phyloP scores from a whole-genome alignment of 306 rosid genomes.

The Corylus americana region DNA sequence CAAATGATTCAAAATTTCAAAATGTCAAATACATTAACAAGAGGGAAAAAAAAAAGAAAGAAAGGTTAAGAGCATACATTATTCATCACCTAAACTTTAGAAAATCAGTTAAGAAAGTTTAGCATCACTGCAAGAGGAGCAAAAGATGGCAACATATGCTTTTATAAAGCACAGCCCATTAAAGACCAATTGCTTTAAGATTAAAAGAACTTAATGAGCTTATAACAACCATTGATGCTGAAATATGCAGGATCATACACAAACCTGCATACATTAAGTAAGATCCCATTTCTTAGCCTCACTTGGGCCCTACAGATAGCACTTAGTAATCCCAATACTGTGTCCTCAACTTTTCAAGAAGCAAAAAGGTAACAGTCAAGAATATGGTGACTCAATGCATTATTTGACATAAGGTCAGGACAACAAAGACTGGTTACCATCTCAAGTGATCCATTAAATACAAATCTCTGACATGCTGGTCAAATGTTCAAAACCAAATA shows the following conservation, averaged over 20 bases:
- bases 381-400: background rate
- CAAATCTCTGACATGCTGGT: background rate
- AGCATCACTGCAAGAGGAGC: background rate
- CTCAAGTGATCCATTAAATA: background rate
- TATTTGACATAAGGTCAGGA: conserved; percentile 1
- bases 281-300: no score
- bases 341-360: background rate
- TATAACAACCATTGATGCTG: background rate
- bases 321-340: conserved; percentile 6
- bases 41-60: no score
- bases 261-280: no score
- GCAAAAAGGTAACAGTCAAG: background rate
- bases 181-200: background rate
- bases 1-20: background rate
- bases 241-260: background rate
- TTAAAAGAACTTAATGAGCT: background rate
- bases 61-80: no score
- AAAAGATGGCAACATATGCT: background rate
- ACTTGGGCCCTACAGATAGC: background rate
- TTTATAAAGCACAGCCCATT: background rate
- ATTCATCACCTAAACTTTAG: background rate
- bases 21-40: no score
- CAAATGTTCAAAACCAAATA: background rate
- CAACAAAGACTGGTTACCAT: background rate
- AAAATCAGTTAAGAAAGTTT: background rate